Evolutionary conservation across 768 basidiomycete genomes (phyloP).

Genomic region (Fomitopsis pulvina): DNA sequence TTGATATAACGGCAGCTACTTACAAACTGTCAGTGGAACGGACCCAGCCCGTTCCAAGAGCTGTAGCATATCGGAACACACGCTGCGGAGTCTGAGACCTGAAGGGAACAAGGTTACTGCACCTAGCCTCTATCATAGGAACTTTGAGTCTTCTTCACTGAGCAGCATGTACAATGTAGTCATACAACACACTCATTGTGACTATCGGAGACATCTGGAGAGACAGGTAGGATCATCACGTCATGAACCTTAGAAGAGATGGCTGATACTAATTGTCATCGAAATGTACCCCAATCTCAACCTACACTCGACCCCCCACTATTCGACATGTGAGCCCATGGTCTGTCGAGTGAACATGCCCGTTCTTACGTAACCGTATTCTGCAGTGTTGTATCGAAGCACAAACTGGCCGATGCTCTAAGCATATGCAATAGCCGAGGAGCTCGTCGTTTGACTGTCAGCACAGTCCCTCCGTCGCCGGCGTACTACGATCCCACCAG

Average conservation of each 20-base stretch:
- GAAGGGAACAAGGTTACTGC: too few relatives aligned
- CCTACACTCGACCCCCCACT: constrained; percentile 29
- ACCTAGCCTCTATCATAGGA: too few relatives aligned
- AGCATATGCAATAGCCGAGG: constrained; percentile 32
- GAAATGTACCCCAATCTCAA: constrained; percentile 29
- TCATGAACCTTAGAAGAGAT: background rate
- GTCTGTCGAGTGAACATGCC: background rate
- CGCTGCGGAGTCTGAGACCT: too few relatives aligned
- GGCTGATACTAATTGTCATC: background rate
- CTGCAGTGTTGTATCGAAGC: constrained; percentile 33
- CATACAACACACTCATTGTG: too few relatives aligned
- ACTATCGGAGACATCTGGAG: constrained; percentile 39
- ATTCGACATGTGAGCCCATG: constrained; percentile 1
- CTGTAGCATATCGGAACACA: too few relatives aligned
- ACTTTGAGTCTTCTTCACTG: too few relatives aligned
- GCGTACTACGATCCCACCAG: constrained; percentile 25
- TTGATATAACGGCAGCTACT: too few relatives aligned
- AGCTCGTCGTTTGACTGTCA: constrained; percentile 37
- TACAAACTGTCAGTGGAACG: too few relatives aligned
- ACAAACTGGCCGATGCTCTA: constrained; percentile 38
- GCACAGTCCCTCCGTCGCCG: constrained; percentile 25
- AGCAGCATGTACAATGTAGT: too few relatives aligned
- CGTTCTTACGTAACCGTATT: constrained; percentile 22
- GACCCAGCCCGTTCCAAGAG: too few relatives aligned
- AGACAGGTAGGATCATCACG: constrained; percentile 33